A percentile compares a stretch with the other conserved stretches of the same genome.
phyloP scores from a whole-genome alignment of 2,329 filamentous ascomycete genomes.

The Paracorniculantispora psalliotae region DNA sequence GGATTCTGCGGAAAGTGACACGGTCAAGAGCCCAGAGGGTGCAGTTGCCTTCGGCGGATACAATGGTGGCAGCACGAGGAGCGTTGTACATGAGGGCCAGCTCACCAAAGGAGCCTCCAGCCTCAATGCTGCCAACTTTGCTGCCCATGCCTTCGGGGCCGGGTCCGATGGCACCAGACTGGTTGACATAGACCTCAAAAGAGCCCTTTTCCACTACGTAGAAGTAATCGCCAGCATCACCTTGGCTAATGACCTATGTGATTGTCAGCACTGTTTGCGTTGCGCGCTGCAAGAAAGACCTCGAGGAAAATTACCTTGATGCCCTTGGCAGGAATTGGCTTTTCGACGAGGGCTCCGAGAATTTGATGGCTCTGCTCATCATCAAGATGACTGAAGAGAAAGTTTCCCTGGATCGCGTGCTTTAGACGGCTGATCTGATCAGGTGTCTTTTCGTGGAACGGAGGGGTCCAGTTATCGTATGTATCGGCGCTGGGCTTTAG shows the following conservation, averaged over 20 bases:
- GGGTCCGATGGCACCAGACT: conserved; percentile 68
- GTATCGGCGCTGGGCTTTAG: conserved; percentile 80
- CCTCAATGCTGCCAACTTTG: conserved; percentile 75
- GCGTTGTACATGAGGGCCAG: conserved; percentile 98
- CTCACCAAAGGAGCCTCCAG: conserved; percentile 93
- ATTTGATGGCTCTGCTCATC: conserved; percentile 88
- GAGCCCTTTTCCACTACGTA: conserved; percentile 90
- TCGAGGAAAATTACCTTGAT: conserved; percentile 51
- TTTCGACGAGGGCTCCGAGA: conserved; percentile 86
- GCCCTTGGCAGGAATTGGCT: conserved; percentile 87
- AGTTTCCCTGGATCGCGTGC: conserved; percentile 80
- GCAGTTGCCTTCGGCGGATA: conserved; percentile 71
- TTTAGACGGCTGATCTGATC: conserved; percentile 79
- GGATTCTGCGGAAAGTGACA: conserved; percentile 91
- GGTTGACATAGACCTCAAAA: conserved; percentile 89
- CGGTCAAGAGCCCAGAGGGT: conserved; percentile 93
- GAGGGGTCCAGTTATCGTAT: conserved; percentile 86
- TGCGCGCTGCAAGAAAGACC: neutral
- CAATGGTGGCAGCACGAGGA: conserved; percentile 87
- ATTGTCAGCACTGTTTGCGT: conserved; percentile 21
- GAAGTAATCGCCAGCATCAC: conserved; percentile 94
- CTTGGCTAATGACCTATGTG: conserved; percentile 84
- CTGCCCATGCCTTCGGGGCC: conserved; percentile 77
- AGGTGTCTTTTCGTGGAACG: conserved; percentile 72
- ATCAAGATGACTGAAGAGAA: conserved; percentile 89